Evolutionary conservation across 164 flowering plant species (phyloP), one percentile per base, ranked within the genome.

Genomic region (Berberis thunbergii): DNA sequence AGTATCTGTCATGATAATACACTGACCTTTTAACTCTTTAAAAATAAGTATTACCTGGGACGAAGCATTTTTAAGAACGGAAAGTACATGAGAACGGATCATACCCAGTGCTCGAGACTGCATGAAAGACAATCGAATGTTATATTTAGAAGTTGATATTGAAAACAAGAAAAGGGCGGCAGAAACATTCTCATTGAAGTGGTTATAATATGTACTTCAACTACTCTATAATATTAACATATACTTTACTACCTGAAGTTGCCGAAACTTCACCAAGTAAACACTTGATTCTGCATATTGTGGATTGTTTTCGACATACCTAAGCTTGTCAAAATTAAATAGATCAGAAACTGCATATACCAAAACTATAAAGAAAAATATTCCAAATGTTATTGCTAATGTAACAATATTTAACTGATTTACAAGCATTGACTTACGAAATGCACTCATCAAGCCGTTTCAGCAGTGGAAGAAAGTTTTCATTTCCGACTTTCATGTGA

Each of bases 211-310:
- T 26, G 26, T 26, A 26, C 26, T 26, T 26, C 26, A 26, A 26
- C 26, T 26, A 26, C 26, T 26, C 26, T 26, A 26, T 26, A 26
- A 26, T 26, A 26, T 26, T 26, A 26, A 26, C 26, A 26, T 26
- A 26, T 26, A 26, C 26, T 26, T 26, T 26, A 26, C 26, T 78
- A 89, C 97, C 97, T 94, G 99, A 43, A 91, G 88, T 69, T 91
- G 99, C 50, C 90, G 84, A 77, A 94, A 94, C 12, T 67, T 75
- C 68, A 91, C 86, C 85, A 87, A 74, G 76, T 89, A 94, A 66
- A 94, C 91, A 80, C 85, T 78, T 55, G 97, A 91, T 79, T 94
- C 99, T 40, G 96, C 96, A 83, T 86, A 94, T 57, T 94, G 99
- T 41, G 96, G 93, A 80, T 91, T 94, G 74, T 77, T 82, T 69